Evolutionary conservation across 73 alveolate species (phyloP).

Genomic region (Tetrahymena thermophila): DNA sequence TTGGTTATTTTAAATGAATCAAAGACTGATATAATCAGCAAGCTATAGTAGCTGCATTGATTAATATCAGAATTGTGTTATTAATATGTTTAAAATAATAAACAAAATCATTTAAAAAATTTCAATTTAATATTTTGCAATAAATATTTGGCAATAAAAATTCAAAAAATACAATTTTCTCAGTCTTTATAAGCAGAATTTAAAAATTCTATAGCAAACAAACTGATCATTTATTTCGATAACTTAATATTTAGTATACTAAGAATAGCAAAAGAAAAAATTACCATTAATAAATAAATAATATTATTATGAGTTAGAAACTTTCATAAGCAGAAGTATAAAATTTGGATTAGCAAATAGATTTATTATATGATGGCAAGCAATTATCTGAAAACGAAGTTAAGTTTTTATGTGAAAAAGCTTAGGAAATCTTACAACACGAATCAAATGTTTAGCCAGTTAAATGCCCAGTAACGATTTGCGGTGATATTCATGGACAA

Average conservation of each 20-base stretch:
- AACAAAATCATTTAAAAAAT: neutral
- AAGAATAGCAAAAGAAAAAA: neutral
- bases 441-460: constrained; percentile 81
- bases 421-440: constrained; percentile 86
- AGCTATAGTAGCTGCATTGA: too few relatives aligned
- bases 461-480: constrained; percentile 76
- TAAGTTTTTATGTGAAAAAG: constrained; percentile 85
- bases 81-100: neutral
- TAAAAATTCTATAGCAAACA: neutral
- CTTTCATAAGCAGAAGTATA: neutral
- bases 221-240: neutral
- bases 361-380: constrained; percentile 37
- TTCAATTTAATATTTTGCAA: neutral
- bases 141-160: neutral
- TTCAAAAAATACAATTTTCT: neutral
- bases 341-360: constrained; percentile 35
- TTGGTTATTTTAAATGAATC: too few relatives aligned
- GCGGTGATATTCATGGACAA: constrained; percentile 94
- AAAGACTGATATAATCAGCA: too few relatives aligned
- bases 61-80: neutral
- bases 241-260: neutral
- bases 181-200: neutral
- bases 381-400: constrained; percentile 86
- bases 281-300: neutral
- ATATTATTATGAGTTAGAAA: neutral